phyloP scores from a whole-genome alignment of 805 yeast species.

The Candida cerambycidarum region DNA sequence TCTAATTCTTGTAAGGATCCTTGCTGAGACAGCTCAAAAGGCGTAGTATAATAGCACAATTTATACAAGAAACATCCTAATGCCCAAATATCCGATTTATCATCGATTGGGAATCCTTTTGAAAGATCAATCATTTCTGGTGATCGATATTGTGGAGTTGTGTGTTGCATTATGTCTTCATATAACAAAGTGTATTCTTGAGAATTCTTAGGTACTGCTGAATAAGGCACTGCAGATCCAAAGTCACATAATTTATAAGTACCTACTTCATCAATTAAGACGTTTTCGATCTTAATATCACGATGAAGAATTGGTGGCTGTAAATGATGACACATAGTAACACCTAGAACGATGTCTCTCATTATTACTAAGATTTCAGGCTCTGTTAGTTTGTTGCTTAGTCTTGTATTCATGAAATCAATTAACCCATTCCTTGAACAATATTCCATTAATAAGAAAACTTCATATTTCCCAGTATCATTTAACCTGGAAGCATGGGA shows the following conservation, averaged over 20 bases:
- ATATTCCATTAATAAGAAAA: constrained; percentile 75
- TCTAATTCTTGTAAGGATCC: constrained; percentile 45
- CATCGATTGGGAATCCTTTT: constrained; percentile 70
- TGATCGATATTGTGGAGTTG: constrained; percentile 82
- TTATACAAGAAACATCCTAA: constrained; percentile 76
- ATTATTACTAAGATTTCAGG: constrained; percentile 65
- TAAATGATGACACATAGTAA: constrained; percentile 74
- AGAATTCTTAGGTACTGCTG: constrained; percentile 60
- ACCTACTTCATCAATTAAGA: constrained; percentile 57
- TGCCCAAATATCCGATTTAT: constrained; percentile 86
- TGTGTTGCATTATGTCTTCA: constrained; percentile 71
- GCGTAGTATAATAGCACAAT: constrained; percentile 78
- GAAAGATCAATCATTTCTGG: constrained; percentile 83
- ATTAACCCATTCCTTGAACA: constrained; percentile 74
- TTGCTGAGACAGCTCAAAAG: constrained; percentile 60
- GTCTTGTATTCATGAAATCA: constrained; percentile 74
- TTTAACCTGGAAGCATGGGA: constrained; percentile 79
- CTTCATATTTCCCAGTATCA: constrained; percentile 52
- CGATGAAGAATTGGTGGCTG: constrained; percentile 72
- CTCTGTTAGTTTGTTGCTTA: constrained; percentile 66
- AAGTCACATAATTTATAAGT: constrained; percentile 76
- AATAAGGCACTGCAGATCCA: constrained; percentile 71
- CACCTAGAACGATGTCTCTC: constrained; percentile 70
- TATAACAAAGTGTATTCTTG: constrained; percentile 61
- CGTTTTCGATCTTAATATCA: constrained; percentile 83